Base-by-base conservation (phyloP, 768 basidiomycete species). In the Leucogyrophana mollusca region DNA sequence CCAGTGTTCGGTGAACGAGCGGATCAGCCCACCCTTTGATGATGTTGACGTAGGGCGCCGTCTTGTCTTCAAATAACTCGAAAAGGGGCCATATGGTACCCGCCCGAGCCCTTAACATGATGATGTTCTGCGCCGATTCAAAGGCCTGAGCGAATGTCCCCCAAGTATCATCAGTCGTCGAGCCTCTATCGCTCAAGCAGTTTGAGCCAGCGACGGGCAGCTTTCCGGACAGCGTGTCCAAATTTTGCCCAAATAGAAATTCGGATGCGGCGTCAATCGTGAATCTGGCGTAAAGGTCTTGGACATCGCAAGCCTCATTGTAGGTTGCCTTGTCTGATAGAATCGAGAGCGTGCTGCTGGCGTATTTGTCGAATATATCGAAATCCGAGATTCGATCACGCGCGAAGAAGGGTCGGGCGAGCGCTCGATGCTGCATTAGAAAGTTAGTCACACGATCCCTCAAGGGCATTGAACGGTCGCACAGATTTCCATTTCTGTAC, bases 401-500 rank as follows among this genome's bases (percentile, higher is more conserved):
- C 11, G 83, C 77, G 56, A 89, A 87, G 66, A 87, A 89, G 3
- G 87, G 87, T 4, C 87, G 79, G 3, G 85, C 77, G 39, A 78
- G 79, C 3, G 73, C 65, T 24, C 87, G 80, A 50, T 87, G 85
- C 83, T 85, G 54, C 6, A 37, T 43, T 40, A 53, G 48, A 41
- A 20, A 16, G 47, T 39, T 38, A 51, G 49, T 38, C 32, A 32
- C 24, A 32, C 33, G 35, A 37, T 43, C 36, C 20, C 32, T 22
- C 27, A 20, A 33, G 23, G 11, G 9, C 18, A 40, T 35, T 50
- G 34, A 34, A 14, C 11, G 44, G 37, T 56, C 72, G 49, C 20
- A 86, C 85, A 68, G 74, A 77, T 69, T 82, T 85, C 85, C 85
- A 87, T 50, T 66, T 69, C 83, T 74, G 53, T 39, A 47, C 44